These are phyloP conservation scores for Senna siamea DNA, from an alignment of 306 rosid genomes.

Conservation along the genomic window DNA sequence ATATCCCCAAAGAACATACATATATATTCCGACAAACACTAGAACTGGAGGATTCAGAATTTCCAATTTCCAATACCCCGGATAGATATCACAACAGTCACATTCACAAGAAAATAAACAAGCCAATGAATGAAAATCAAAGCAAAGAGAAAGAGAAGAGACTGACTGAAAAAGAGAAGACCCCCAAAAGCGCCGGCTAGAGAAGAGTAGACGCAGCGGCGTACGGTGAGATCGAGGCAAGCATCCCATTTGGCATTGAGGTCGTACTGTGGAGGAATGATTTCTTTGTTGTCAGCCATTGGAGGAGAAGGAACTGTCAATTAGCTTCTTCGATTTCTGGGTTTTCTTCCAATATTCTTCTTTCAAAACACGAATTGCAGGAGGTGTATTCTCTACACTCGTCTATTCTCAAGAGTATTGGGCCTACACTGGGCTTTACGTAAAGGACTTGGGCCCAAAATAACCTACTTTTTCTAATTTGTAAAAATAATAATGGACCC, in stretches of 20 bases:
- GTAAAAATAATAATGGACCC: no score
- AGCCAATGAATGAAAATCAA: neutral
- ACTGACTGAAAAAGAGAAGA: slow-evolving; percentile 47
- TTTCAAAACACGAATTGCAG: no score
- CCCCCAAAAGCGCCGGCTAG: slow-evolving; percentile 46
- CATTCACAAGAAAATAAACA: neutral
- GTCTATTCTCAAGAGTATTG: no score
- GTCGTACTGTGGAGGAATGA: slow-evolving; percentile 33
- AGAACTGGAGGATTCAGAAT: neutral
- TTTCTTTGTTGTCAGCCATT: slow-evolving; percentile 1
- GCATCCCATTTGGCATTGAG: slow-evolving; percentile 50
- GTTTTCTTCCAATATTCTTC: no score
- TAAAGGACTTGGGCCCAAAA: no score
- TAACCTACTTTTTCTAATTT: no score
- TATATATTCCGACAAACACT: no score
- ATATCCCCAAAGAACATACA: no score
- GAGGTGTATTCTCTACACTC: no score
- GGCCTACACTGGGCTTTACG: no score
- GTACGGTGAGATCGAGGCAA: slow-evolving; percentile 48
- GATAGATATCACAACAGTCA: neutral
- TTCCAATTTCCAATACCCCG: no score
- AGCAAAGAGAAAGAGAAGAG: neutral
- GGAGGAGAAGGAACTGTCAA: neutral
- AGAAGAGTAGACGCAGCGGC: slow-evolving; percentile 46
- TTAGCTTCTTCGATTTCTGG: no score